A percentile compares a stretch with the other conserved stretches of the same genome.
These are phyloP conservation scores for Stagonosporopsis vannaccii DNA, from an alignment of 2,329 filamentous ascomycete species.

Conservation along the genomic window DNA sequence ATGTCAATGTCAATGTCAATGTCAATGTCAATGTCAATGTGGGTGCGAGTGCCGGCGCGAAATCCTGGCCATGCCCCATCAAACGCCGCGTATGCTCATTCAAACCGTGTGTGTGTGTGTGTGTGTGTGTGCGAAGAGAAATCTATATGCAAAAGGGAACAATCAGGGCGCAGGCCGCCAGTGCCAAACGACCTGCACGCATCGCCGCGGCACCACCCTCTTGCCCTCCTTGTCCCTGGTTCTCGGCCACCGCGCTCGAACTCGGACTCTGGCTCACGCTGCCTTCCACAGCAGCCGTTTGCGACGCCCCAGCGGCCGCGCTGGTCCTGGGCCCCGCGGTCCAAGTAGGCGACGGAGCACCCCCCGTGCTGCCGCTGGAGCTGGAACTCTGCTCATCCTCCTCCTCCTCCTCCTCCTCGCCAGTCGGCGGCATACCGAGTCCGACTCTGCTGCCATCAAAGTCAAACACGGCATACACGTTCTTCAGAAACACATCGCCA, in stretches of 20 bases:
- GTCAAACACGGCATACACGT: constrained; percentile 88
- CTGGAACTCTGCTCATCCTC: constrained; percentile 2
- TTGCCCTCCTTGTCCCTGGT: constrained; percentile 11
- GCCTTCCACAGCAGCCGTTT: constrained; percentile 5
- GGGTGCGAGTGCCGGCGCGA: no score
- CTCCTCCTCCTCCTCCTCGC: background rate
- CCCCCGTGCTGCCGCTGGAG: background rate
- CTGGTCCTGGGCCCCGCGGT: background rate
- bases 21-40: no score
- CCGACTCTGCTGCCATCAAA: constrained; percentile 71
- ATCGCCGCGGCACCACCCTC: constrained; percentile 5
- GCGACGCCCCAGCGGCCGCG: background rate
- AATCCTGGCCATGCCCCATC: background rate
- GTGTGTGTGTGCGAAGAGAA: background rate
- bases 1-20: background rate
- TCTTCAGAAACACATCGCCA: constrained; percentile 86
- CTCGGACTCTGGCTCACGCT: constrained; percentile 4
- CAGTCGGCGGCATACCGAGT: constrained; percentile 40
- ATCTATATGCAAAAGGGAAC: constrained; percentile 16
- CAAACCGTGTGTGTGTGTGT: background rate
- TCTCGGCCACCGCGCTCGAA: constrained; percentile 4
- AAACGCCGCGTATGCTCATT: background rate
- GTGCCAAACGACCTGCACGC: background rate
- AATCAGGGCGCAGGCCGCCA: background rate
- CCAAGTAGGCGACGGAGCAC: background rate